These are phyloP conservation scores for Daldinia bambusicola DNA, from an alignment of 495 filamentous ascomycete species.

Conservation along the genomic window DNA sequence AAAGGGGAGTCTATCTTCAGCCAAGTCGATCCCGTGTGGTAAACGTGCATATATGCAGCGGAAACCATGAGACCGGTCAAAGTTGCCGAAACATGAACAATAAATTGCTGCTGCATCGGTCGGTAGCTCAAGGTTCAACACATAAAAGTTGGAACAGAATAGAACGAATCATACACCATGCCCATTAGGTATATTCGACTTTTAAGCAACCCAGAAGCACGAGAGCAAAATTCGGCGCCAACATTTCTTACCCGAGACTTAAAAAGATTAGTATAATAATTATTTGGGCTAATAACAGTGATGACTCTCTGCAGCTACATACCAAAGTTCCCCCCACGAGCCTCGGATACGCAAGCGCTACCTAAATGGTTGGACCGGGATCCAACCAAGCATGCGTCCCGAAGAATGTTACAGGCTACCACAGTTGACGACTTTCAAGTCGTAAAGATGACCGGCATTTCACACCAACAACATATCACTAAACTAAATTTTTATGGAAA, in stretches of 20 bases:
- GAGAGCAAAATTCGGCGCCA: background rate
- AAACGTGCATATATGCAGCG: slow-evolving; percentile 26
- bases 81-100: slow-evolving; percentile 3
- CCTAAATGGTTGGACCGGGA: slow-evolving; percentile 38
- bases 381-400: slow-evolving; percentile 29
- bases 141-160: slow-evolving; percentile 4
- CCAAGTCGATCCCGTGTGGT: slow-evolving; percentile 13
- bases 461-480: slow-evolving; percentile 24
- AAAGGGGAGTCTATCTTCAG: slow-evolving; percentile 16
- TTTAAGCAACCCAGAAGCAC: background rate
- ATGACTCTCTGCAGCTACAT: slow-evolving; percentile 12
- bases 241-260: slow-evolving; percentile 19
- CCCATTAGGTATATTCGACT: too few relatives aligned
- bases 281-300: slow-evolving; percentile 27
- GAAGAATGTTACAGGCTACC: slow-evolving; percentile 39
- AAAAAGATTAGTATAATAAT: slow-evolving; percentile 13
- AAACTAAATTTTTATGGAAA: slow-evolving; percentile 4
- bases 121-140: slow-evolving; percentile 1
- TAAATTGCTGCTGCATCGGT: slow-evolving; percentile 10
- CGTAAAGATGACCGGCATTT: slow-evolving; percentile 12
- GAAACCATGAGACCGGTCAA: slow-evolving; percentile 28
- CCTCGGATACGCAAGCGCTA: slow-evolving; percentile 22
- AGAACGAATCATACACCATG: slow-evolving; percentile 3
- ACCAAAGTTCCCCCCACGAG: slow-evolving; percentile 31
- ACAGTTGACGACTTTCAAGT: slow-evolving; percentile 18